A percentile compares a stretch with the other conserved stretches of the same genome.
These are phyloP conservation scores for Gnetum montanum DNA, from an alignment of 75 land plant genomes.

Conservation along the genomic window DNA sequence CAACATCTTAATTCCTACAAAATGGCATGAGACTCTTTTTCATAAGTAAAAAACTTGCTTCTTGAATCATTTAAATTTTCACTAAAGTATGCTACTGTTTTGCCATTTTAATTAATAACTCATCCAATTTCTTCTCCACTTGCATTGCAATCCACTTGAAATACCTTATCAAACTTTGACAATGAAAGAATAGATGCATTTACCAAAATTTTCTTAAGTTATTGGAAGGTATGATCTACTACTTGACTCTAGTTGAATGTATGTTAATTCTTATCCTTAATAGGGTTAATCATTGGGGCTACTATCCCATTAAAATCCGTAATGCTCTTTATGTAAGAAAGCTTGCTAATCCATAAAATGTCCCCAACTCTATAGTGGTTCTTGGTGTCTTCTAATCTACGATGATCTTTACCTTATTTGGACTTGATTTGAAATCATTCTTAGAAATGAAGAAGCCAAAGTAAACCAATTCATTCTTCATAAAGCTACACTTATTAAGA, in stretches of 20 bases:
- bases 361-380: too few species aligned
- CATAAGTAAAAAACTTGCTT: neutral
- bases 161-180: neutral
- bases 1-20: neutral
- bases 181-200: neutral
- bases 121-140: neutral
- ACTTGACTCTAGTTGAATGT: neutral
- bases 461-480: too few species aligned
- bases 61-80: neutral
- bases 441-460: too few species aligned
- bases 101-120: neutral
- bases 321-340: too few species aligned
- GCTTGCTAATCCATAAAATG: too few species aligned
- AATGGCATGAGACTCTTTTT: neutral
- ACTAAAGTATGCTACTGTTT: neutral
- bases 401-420: too few species aligned
- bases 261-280: neutral
- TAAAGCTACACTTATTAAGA: too few species aligned
- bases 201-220: neutral
- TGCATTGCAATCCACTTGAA: neutral
- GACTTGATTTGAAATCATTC: too few species aligned
- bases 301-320: too few species aligned
- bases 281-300: neutral
- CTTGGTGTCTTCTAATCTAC: too few species aligned
- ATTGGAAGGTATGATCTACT: neutral